Evolutionary conservation across 2,329 filamentous ascomycete genomes (phyloP).

Genomic region (Penicillium olsonii): DNA sequence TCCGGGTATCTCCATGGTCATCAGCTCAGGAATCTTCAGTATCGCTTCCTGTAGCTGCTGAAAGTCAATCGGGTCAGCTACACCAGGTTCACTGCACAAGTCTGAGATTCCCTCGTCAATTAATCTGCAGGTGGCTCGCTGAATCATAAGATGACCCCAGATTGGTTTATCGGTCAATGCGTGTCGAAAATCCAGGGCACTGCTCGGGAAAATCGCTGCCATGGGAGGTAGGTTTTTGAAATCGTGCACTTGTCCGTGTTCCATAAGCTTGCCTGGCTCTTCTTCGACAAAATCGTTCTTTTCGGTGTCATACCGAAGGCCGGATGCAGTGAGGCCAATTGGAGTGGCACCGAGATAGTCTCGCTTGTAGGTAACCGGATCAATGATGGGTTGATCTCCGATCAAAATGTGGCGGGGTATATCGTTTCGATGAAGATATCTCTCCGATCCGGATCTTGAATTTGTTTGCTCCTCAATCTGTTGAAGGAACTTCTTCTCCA

Average conservation of each 20-base stretch:
- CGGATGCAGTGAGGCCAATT: slow-evolving; percentile 7
- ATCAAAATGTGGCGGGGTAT: too few species aligned
- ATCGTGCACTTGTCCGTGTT: slow-evolving; percentile 1
- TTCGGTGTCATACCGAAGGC: slow-evolving; percentile 2
- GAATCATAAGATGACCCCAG: slow-evolving; percentile 6
- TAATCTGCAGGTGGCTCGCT: not conserved
- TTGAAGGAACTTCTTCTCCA: not conserved
- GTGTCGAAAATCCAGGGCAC: slow-evolving; percentile 11
- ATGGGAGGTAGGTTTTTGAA: slow-evolving; percentile 10
- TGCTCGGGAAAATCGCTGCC: slow-evolving; percentile 7
- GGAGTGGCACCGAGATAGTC: slow-evolving; percentile 15
- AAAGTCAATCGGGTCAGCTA: too few species aligned
- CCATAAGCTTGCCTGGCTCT: not conserved
- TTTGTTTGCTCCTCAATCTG: not conserved
- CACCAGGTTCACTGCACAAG: not conserved
- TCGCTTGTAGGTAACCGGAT: slow-evolving; percentile 4
- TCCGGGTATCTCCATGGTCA: slow-evolving; percentile 9
- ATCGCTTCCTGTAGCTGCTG: slow-evolving; percentile 5
- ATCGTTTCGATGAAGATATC: too few species aligned
- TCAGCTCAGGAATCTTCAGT: slow-evolving; percentile 3
- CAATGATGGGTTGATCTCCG: too few species aligned
- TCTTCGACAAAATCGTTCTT: not conserved
- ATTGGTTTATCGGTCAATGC: slow-evolving; percentile 11
- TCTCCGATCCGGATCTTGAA: too few species aligned
- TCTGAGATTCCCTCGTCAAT: not conserved